Base-by-base conservation (phyloP, 306 rosid genomes). In the Trichosanthes cucumerina region DNA sequence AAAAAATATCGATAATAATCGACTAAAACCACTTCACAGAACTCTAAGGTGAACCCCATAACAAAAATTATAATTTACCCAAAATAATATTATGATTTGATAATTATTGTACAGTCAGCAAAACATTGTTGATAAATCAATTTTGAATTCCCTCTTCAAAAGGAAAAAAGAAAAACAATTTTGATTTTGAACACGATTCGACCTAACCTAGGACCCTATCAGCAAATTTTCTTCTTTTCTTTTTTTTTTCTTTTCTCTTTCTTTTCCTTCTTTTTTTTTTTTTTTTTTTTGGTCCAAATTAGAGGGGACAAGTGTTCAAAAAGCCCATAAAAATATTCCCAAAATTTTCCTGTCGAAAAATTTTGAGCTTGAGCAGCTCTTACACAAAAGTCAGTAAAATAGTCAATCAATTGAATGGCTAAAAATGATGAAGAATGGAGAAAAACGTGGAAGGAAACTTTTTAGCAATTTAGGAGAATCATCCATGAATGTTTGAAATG, bases 401-500 rank as follows among this genome's bases (percentile, higher is more conserved):
- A 34, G 39, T 64, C 26, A 24, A 54, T 43, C 38, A 8, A 71
- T 13, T 26, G 60, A 11, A 16, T 49, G 28, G 15, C 24, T 24
- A 11, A 31, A 15, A 10, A 38, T 12, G 76, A 54, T 41, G 53
- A 74, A 74, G 44, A 50, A 31, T 74, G 28, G 78, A 74, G 13
- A 2, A 3, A n/a, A 41, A 21, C n/a, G 9, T 4, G 36, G 36
- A 21, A 24, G n/a, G 60, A 49, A 74, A 33, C 63, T 47, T 49
- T 6, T 49, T 6, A 31, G 14, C n/a, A 72, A 70, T 23, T 21
- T 47, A 24, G 11, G 31, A 26, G 63, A 53, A 50, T 74, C 60
- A 31, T 74, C 24, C 78, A 74, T 74, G 63, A 50, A 52, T 38
- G 47, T 76, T 58, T 58, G 41, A 73, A 49, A 72, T 72, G 38